A percentile compares a stretch with the other conserved stretches of the same genome.
Evolutionary conservation across 1,284 basidiomycete genomes (phyloP).

Genomic region (Cutaneotrichosporon curvatum): DNA sequence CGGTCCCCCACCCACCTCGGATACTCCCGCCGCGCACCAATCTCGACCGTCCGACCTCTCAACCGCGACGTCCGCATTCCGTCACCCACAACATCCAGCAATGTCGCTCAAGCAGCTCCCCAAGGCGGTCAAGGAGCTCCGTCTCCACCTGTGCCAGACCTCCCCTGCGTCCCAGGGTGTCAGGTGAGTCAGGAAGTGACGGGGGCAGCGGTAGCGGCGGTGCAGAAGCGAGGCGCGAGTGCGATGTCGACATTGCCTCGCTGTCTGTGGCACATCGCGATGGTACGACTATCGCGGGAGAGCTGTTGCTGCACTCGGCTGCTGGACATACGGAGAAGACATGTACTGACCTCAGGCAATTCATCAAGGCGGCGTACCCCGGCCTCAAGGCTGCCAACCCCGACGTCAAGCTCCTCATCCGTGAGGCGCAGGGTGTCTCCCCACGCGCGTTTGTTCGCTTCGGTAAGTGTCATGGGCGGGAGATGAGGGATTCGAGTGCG

Average conservation of each 20-base stretch:
- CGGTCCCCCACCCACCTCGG: neutral
- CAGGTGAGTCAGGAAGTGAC: conserved; percentile 59
- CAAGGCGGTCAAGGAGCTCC: conserved; percentile 74
- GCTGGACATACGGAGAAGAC: neutral
- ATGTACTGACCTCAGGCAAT: conserved; percentile 55
- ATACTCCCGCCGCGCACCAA: too few species aligned
- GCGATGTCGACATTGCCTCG: too few species aligned
- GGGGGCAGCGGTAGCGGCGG: too few species aligned
- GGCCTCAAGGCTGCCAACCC: conserved; percentile 81
- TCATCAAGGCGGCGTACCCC: conserved; percentile 73
- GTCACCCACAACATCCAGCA: neutral
- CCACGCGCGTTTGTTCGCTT: conserved; percentile 84
- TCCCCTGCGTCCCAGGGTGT: conserved; percentile 70
- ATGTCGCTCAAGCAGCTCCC: conserved; percentile 62
- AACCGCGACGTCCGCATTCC: too few species aligned
- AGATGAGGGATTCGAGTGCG: neutral
- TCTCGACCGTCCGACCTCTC: too few species aligned
- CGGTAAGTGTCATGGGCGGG: conserved; percentile 55
- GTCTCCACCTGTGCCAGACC: conserved; percentile 78
- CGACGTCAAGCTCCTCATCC: conserved; percentile 77
- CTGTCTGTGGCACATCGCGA: too few species aligned
- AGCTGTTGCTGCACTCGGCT: too few species aligned
- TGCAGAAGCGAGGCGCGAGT: neutral
- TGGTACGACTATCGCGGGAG: neutral
- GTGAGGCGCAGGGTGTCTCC: conserved; percentile 81